Base-by-base conservation (phyloP, 2,329 filamentous ascomycete genomes). In the Phaeosphaeriaceae sp. region DNA sequence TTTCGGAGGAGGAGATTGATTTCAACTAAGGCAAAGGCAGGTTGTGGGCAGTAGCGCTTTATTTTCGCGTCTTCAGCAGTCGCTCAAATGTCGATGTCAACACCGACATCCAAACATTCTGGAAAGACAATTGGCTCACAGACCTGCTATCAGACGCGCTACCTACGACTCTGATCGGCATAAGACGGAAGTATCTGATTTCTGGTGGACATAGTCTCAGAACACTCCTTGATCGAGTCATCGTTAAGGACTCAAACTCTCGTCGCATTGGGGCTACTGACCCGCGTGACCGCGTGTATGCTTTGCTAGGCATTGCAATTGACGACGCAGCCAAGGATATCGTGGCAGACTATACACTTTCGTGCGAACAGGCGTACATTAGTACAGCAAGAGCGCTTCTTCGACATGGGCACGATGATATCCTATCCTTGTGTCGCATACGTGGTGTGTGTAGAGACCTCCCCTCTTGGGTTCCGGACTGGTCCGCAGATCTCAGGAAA, bases 401-500 rank as follows among this genome's bases (percentile, higher is more conserved):
- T 2, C 50, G 13, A 17, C 50, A 65, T 47, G 56, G 58, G 17
- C 56, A 53, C 27, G 51, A 53, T 25, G 51, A 53, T 24, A 47
- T 53, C n/a, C 17, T 53, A 3, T 53, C 51, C 10, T 25, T 46
- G 2, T 53, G 51, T 24, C 41, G 51, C 3, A 46, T 47, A 36
- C 51, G 51, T 3, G 42, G 33, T 3, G 56, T 21, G 24, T 56
- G 40, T 48, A 60, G 17, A 17, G 24, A 52, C 20, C 47, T 63
- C 2, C 61, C 61, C 17, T 61, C 61, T n/a, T 63, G 58, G 61
- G 59, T 57, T 15, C 61, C 61, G 7, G 61, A 62, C 48, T 64
- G 62, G 62, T 53, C 56, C 11, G 42, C 25, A 6, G 51, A 53
- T 46, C 21, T 53, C 19, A 4, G 51, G 9, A 53, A 53, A 19